Percentiles rank a stretch among this genome's conserved stretches.
These are phyloP conservation scores for Fraxinus albicans DNA, from an alignment of 305 asterid species.

Conservation along the genomic window DNA sequence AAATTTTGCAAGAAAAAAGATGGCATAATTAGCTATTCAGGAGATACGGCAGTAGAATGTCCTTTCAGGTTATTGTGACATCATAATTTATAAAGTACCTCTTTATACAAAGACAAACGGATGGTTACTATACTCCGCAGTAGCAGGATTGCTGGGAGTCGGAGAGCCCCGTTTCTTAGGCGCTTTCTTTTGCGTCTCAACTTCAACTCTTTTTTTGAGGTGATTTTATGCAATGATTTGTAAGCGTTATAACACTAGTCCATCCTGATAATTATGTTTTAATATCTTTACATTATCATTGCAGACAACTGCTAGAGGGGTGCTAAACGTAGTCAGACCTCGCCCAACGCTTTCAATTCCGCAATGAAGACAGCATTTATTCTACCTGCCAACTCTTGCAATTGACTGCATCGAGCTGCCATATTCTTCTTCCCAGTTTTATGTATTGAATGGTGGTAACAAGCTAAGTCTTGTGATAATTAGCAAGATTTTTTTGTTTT, in stretches of 20 bases:
- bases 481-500: neutral
- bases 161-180: constrained; percentile 94
- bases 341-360: constrained; percentile 57
- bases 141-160: constrained; percentile 98
- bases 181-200: constrained; percentile 96
- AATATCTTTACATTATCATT: constrained; percentile 18
- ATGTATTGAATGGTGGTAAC: neutral
- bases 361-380: constrained; percentile 35
- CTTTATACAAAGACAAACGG: neutral
- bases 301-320: constrained; percentile 93
- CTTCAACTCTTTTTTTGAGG: constrained; percentile 94
- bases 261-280: constrained; percentile 3
- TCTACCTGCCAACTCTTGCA: constrained; percentile 11
- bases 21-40: neutral
- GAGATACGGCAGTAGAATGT: neutral
- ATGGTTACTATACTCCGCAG: constrained; percentile 69
- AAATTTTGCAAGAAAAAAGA: neutral
- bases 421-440: neutral
- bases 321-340: constrained; percentile 78
- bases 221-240: constrained; percentile 20
- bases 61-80: neutral
- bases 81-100: neutral
- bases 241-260: neutral
- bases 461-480: neutral
- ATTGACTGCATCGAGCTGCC: constrained; percentile 19